Evolutionary conservation across 257 asterid species (phyloP).

Genomic region (Craterostigma plantagineum): DNA sequence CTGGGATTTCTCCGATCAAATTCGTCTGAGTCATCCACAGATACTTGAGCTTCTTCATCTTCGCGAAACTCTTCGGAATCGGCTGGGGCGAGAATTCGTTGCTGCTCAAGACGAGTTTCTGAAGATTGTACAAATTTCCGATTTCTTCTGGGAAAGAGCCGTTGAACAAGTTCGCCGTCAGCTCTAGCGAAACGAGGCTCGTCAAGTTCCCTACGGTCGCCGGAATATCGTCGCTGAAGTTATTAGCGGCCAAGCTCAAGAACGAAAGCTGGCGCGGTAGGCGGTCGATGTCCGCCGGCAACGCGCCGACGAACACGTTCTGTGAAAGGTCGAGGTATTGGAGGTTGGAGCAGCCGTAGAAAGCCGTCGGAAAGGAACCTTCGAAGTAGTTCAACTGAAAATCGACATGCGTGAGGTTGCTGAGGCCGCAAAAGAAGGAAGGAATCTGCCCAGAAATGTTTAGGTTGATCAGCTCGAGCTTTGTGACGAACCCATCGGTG

Average conservation of each 20-base stretch:
- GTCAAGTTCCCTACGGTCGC: constrained; percentile 30
- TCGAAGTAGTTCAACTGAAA: constrained; percentile 22
- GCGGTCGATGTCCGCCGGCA: constrained; percentile 34
- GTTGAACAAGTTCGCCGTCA: constrained; percentile 16
- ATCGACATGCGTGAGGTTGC: constrained; percentile 28
- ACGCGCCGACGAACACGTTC: constrained; percentile 28
- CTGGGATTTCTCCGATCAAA: constrained; percentile 56
- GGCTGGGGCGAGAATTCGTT: constrained; percentile 39
- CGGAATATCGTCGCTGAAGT: constrained; percentile 53
- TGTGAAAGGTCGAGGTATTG: constrained; percentile 39
- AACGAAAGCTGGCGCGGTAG: constrained; percentile 25
- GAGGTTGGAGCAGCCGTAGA: constrained; percentile 34
- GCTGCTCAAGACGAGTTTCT: constrained; percentile 16
- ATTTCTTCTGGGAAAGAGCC: constrained; percentile 51
- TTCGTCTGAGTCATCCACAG: constrained; percentile 26
- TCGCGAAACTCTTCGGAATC: constrained; percentile 40
- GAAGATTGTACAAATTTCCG: constrained; percentile 37
- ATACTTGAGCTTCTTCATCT: constrained; percentile 31
- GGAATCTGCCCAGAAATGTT: constrained; percentile 26
- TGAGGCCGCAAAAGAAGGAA: constrained; percentile 31
- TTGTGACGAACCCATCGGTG: constrained; percentile 26
- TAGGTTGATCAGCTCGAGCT: constrained; percentile 8
- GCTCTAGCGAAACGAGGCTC: constrained; percentile 21
- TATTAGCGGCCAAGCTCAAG: constrained; percentile 28
- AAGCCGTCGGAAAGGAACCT: constrained; percentile 25